phyloP scores from a whole-genome alignment of 352 stramenopile species.

The Globisporangium nagaii region DNA sequence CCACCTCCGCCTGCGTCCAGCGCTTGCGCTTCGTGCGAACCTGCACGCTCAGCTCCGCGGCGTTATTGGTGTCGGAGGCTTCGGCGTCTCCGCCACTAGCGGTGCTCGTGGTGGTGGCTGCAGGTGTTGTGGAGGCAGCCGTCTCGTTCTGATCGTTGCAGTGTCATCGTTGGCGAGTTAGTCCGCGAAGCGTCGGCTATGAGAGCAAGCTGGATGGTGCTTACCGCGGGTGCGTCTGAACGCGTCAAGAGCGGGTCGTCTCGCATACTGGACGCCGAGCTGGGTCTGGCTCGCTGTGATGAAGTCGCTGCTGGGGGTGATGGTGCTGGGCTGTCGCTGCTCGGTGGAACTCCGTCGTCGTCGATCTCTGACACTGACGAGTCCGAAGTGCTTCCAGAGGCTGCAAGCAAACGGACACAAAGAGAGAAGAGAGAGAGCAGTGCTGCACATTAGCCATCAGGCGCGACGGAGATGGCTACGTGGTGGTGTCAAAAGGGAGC shows the following conservation, averaged over 20 bases:
- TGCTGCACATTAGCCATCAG: background rate
- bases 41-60: conserved; percentile 8
- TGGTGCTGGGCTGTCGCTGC: background rate
- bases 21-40: conserved; percentile 23
- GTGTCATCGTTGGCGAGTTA: background rate
- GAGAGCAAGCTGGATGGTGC: background rate
- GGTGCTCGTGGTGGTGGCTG: background rate
- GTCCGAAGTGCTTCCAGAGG: background rate
- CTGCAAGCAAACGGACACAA: conserved; percentile 2
- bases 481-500: background rate
- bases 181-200: background rate
- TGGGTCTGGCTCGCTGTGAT: background rate
- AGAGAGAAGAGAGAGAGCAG: background rate
- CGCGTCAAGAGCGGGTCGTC: background rate
- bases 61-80: conserved; percentile 1
- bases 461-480: background rate
- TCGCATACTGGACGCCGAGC: background rate
- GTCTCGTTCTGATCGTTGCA: background rate
- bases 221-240: no score
- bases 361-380: conserved; percentile 5
- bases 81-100: conserved; percentile 1
- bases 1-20: conserved; percentile 52
- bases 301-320: background rate
- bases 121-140: background rate
- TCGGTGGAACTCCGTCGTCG: conserved; percentile 1